Base-by-base conservation (phyloP, 192 early-diverging fungal species). In the Podila clonocystis region DNA sequence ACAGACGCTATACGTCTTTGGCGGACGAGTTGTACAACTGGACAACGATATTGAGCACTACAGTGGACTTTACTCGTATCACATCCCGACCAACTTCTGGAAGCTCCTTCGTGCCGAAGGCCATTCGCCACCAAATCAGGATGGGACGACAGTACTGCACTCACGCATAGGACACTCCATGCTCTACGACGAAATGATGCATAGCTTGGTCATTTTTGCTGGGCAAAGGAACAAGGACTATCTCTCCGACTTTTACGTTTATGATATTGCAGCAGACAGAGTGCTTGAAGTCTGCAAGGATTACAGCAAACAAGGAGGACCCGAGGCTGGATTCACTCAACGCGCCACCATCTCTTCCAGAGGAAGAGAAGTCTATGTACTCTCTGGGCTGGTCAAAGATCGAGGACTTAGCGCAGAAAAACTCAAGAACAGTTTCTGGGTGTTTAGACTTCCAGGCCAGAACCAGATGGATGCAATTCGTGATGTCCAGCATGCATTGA, bases 121-220 rank as follows among this genome's bases (percentile, higher is more conserved):
- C 36, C 77, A 88, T 49, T 83, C 85, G 1, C 80, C 86, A 24
- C 86, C 89, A 36, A 67, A 62, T 34, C 73, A 74, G 26, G 80
- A 82, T 41, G 73, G 68, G 55, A 87, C 11, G 55, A 82, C 70
- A 49, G 83, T 55, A 30, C 83, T 98, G 30, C 96, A 94, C 72
- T 91, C 91, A 38, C 91, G 97, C 41, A 92, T 97, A 67, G 96
- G 95, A 61, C 96, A 97, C 75, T 93, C 94, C 0, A 96, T 97
- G 96, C 82, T 95, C 4, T 87, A 97, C 7, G 95, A 97, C 72
- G 84, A 93, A 8, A 67, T 70, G 19, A 86, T 85, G 9, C 91
- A 91, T 36, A 88, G 92, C 34, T 86, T 98, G 6, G 96, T 94
- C 75, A 94, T 99, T 49, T 91, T 98, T 65, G 95, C 96, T 29